Conservation (phyloP, 768 basidiomycete species). For the Lactarius sp. region DNA sequence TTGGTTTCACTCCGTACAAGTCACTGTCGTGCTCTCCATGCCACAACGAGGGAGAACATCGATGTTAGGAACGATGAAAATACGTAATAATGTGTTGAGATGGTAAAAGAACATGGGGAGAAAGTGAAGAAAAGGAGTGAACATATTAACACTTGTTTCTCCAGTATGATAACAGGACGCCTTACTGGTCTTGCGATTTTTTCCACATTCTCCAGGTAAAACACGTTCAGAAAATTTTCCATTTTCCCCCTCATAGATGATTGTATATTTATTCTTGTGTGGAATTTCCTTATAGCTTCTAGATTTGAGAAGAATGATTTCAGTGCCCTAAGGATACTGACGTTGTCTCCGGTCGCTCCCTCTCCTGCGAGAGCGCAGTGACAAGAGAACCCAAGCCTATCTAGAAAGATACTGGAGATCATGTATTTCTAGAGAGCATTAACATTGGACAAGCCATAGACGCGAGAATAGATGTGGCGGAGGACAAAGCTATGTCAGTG, state of each 20-base stretch:
- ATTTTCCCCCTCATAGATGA: no score
- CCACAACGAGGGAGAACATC: not conserved
- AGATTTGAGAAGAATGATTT: no score
- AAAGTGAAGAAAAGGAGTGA: slow-evolving; percentile 18
- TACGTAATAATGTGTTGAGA: slow-evolving; percentile 15
- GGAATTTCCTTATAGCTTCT: no score
- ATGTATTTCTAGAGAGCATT: slow-evolving; percentile 71
- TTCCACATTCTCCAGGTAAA: no score
- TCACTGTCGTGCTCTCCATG: not conserved
- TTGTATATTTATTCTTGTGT: no score
- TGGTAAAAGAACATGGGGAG: slow-evolving; percentile 13
- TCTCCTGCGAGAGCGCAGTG: slow-evolving; percentile 80
- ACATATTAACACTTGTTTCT: not conserved
- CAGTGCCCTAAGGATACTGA: slow-evolving; percentile 8
- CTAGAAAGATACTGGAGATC: slow-evolving; percentile 55
- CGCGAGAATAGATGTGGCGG: slow-evolving; percentile 54
- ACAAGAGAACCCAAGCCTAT: slow-evolving; percentile 73
- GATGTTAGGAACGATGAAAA: slow-evolving; percentile 1
- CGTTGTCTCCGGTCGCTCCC: slow-evolving; percentile 44
- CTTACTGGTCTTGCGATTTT: no score
- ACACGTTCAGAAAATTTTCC: no score
- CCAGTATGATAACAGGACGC: no score
- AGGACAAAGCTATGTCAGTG: slow-evolving; percentile 63
- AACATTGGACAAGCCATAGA: slow-evolving; percentile 60
- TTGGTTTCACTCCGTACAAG: slow-evolving; percentile 6